Conservation (phyloP, 768 basidiomycete species). For the Myochromella boudieri region DNA sequence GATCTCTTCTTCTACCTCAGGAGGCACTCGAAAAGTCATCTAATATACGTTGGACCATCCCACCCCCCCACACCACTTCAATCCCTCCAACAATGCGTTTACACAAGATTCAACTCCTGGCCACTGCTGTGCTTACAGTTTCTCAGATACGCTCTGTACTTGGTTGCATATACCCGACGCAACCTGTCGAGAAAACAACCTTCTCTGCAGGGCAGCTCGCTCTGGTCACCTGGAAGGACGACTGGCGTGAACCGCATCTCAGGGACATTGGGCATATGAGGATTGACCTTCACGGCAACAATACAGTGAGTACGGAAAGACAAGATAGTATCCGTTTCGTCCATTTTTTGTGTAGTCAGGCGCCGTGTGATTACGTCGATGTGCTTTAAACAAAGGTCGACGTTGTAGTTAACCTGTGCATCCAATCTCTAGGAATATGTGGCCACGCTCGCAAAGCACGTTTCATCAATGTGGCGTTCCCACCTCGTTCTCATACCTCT, state of each 20-base stretch:
- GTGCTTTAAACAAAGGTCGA: not conserved
- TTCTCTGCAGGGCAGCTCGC: conserved; percentile 43
- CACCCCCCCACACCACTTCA: no score
- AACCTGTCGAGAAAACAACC: conserved; percentile 45
- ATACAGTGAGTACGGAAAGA: conserved; percentile 31
- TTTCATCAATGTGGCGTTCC: conserved; percentile 33
- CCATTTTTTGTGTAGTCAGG: not conserved
- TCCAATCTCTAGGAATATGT: conserved; percentile 35
- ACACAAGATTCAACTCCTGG: no score
- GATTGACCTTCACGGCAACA: conserved; percentile 45
- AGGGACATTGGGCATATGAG: conserved; percentile 38
- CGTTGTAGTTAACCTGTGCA: not conserved
- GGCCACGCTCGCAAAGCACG: conserved; percentile 40
- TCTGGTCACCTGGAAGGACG: conserved; percentile 51
- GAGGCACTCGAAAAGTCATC: no score
- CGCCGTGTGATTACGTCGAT: not conserved
- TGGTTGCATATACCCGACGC: conserved; percentile 50
- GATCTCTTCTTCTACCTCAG: no score
- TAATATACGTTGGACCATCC: no score
- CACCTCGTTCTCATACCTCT: conserved; percentile 33
- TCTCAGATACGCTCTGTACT: conserved; percentile 8
- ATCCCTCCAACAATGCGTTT: no score
- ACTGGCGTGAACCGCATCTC: conserved; percentile 38
- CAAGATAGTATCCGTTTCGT: not conserved
- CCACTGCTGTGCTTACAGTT: no score